Evolutionary conservation across 2,329 filamentous ascomycete species (phyloP), one percentile per base, ranked within the genome.

Genomic region (Grosmannia serpens): DNA sequence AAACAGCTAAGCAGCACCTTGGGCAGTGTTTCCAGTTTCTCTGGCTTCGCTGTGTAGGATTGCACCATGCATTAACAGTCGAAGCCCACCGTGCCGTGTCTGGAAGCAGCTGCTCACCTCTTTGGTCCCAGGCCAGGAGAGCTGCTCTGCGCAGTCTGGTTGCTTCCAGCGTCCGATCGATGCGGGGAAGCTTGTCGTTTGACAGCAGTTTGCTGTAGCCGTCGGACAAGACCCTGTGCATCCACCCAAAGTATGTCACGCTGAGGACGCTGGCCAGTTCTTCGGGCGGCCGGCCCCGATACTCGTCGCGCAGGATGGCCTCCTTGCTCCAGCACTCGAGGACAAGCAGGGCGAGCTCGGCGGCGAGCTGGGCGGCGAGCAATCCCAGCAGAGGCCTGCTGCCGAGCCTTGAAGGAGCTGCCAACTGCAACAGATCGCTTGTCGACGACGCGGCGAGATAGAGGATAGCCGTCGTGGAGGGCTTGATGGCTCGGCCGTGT

Each of bases 191-290:
- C 7, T 66, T 64, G 11, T 65, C 52, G 6, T 57, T 51, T 2
- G 59, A 17, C 2, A 73, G 60, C 13, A 65, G 57, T 7, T 63
- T 65, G 1, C 53, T 62, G 53, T 71, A 71, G 1, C 70, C 71
- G 38, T 60, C 44, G 10, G 49, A 29, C 4, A 73, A 63, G 15
- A 72, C 59, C 1, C 64, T 64, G 26, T 68, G 67, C 24, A 72
- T 67, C 70, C 69, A 72, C 38, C 60, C 65, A 57, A 72, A 71
- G 26, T 71, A 63, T 0, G 62, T 60, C 49, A 63, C 63, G 27
- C 65, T 65, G 10, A 71, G 52, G 26, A 70, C 52, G 17, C 68
- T 60, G 6, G 64, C 59, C 10, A 56, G 61, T n/a, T 68, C 66
- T 56, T 71, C 70, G 2, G 66, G 63, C 8, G 69, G 65, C n/a